Conservation (phyloP, 257 asterid species). For the Rauvolfia tetraphylla region DNA sequence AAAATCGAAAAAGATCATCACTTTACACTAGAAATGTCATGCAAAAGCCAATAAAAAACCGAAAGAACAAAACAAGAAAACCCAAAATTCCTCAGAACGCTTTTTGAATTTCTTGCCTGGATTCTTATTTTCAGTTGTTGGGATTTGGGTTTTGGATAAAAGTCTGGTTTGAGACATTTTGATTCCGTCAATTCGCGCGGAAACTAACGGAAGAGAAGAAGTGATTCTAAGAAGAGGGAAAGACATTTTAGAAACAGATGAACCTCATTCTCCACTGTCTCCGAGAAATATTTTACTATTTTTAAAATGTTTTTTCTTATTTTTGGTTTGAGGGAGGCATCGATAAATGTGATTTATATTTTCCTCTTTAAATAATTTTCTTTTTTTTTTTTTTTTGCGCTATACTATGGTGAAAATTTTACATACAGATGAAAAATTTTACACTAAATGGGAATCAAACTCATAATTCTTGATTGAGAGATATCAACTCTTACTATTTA, state of each 20-base stretch:
- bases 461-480: too few species aligned
- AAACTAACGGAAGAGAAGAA: neutral
- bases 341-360: neutral
- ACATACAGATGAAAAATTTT: too few species aligned
- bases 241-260: too few species aligned
- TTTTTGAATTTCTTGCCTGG: conserved; percentile 16
- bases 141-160: conserved; percentile 10
- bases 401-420: too few species aligned
- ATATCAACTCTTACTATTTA: too few species aligned
- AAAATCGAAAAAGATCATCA: conserved; percentile 12
- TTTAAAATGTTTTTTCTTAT: too few species aligned
- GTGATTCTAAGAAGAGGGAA: conserved; percentile 3
- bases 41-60: neutral
- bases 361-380: neutral
- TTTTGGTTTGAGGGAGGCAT: neutral
- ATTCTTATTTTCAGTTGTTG: neutral
- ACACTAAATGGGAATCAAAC: too few species aligned
- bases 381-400: too few species aligned
- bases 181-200: conserved; percentile 13
- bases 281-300: too few species aligned
- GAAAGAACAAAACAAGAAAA: neutral
- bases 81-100: neutral
- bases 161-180: conserved; percentile 9
- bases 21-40: neutral
- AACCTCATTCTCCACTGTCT: too few species aligned